phyloP scores from a whole-genome alignment of 306 rosid species.

The Rosa persica region DNA sequence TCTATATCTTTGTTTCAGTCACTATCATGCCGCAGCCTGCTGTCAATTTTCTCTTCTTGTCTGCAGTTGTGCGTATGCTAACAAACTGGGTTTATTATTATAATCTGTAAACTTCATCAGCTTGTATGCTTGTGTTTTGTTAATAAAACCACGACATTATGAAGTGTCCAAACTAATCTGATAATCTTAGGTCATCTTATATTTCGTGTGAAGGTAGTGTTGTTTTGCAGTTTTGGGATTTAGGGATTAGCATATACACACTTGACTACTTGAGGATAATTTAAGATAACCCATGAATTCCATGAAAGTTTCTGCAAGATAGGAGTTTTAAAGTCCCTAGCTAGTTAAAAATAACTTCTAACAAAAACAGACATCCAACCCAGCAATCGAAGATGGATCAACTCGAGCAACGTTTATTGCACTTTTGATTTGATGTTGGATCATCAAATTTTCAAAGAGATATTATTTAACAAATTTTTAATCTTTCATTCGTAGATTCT shows the following conservation, averaged over 20 bases:
- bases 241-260: not conserved
- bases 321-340: not conserved
- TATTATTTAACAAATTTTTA: too few species aligned
- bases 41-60: not conserved
- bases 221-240: not conserved
- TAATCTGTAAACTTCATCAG: not conserved
- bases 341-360: not conserved
- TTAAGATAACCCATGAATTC: not conserved
- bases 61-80: not conserved
- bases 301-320: not conserved
- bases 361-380: not conserved
- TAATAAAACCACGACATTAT: not conserved
- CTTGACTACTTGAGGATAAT: too few species aligned
- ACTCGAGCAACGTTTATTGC: not conserved
- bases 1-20: not conserved
- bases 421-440: not conserved
- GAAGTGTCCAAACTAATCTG: not conserved
- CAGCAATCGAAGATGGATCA: not conserved
- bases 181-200: not conserved
- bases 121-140: not conserved
- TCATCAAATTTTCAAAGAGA: too few species aligned
- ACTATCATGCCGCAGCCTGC: constrained; percentile 1
- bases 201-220: not conserved
- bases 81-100: not conserved
- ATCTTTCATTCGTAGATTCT: too few species aligned